Conservation (phyloP, 2,329 filamentous ascomycete genomes). For the Claviceps digitariae region DNA sequence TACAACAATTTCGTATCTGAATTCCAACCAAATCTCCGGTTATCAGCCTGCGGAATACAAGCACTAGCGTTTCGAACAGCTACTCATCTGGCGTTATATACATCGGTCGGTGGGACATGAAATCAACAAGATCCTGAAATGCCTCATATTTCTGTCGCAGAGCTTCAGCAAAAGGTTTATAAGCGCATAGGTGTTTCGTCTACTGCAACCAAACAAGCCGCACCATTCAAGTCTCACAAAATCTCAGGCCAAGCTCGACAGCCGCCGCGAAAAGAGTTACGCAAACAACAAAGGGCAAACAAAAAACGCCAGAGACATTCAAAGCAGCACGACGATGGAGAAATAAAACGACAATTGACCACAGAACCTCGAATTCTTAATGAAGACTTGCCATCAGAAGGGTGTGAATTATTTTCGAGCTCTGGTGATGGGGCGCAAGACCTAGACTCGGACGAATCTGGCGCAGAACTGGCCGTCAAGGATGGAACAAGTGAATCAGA, state of each 20-base stretch:
- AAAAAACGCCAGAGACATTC: conserved; percentile 35
- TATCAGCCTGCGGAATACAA: neutral
- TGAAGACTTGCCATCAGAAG: neutral
- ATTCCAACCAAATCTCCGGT: no score
- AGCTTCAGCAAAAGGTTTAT: conserved; percentile 24
- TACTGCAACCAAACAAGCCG: neutral
- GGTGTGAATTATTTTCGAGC: neutral
- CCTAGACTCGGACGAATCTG: neutral
- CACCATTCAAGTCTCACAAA: neutral
- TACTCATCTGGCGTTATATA: neutral
- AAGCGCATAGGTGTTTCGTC: conserved; percentile 22
- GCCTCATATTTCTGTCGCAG: conserved; percentile 15
- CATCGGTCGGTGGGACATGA: no score
- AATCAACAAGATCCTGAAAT: conserved; percentile 4
- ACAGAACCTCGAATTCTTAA: neutral
- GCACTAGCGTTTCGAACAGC: neutral
- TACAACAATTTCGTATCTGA: no score
- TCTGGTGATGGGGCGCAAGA: neutral
- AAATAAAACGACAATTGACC: neutral
- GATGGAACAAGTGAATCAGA: conserved; percentile 8
- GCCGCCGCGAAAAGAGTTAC: conserved; percentile 45
- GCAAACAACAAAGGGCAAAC: conserved; percentile 50
- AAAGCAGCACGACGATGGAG: conserved; percentile 6
- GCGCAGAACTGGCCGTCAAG: neutral
- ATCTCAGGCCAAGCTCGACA: conserved; percentile 2